Percentiles rank a stretch among this genome's conserved stretches.
These are phyloP conservation scores for Lipomyces lipofer DNA, from an alignment of 805 yeast species.

Conservation along the genomic window DNA sequence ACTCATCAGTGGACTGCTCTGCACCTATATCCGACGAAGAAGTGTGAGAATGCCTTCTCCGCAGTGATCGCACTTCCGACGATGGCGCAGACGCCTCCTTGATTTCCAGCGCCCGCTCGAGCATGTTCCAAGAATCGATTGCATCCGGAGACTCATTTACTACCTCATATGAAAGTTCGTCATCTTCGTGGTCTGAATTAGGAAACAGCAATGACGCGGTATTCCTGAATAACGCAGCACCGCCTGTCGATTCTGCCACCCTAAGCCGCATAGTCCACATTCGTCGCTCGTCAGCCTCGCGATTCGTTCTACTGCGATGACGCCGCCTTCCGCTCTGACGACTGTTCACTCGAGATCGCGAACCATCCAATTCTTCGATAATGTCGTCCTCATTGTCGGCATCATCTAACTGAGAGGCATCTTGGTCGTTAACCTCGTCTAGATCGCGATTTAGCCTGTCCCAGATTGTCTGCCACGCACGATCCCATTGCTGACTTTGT, in stretches of 20 bases:
- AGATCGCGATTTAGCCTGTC: slow-evolving; percentile 26
- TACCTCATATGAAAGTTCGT: too few relatives aligned
- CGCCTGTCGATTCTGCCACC: slow-evolving; percentile 23
- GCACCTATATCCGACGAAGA: background rate
- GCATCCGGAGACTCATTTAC: slow-evolving; percentile 35
- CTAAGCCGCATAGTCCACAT: slow-evolving; percentile 22
- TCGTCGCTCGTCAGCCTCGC: slow-evolving; percentile 19
- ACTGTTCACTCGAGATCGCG: background rate
- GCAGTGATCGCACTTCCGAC: background rate
- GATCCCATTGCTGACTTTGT: slow-evolving; percentile 20
- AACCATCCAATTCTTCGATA: slow-evolving; percentile 4
- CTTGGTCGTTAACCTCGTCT: background rate
- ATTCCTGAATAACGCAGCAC: slow-evolving; percentile 18
- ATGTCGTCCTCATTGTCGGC: slow-evolving; percentile 6
- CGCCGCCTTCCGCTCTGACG: background rate
- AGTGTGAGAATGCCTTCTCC: slow-evolving; percentile 15
- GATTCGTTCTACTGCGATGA: slow-evolving; percentile 6
- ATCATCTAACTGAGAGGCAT: background rate
- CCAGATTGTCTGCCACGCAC: slow-evolving; percentile 31
- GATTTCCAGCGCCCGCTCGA: slow-evolving; percentile 35
- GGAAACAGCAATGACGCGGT: slow-evolving; percentile 19
- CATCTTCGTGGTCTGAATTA: slow-evolving; percentile 5
- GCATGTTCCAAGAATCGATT: slow-evolving; percentile 38
- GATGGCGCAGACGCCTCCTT: slow-evolving; percentile 23
- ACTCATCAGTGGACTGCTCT: too few relatives aligned